Evolutionary conservation across 2,329 filamentous ascomycete species (phyloP).

Genomic region (Emmonsia crescens): DNA sequence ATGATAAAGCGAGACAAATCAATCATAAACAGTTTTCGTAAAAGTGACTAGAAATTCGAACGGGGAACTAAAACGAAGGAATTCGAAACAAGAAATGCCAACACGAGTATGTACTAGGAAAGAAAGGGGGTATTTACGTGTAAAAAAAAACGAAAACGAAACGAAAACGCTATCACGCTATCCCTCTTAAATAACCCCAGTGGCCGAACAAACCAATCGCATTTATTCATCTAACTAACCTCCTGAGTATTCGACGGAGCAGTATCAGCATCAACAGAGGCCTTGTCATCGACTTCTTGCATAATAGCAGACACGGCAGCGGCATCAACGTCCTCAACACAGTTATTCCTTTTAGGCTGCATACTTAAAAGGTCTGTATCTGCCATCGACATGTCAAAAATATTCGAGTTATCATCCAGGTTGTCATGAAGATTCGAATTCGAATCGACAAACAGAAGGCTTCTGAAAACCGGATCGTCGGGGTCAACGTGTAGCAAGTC

Average conservation of each 20-base stretch:
- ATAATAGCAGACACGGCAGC: constrained; percentile 9
- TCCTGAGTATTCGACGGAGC: background rate
- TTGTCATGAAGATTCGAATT: constrained; percentile 2
- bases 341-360: constrained; percentile 15
- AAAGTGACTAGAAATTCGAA: background rate
- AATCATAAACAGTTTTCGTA: background rate
- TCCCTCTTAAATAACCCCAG: background rate
- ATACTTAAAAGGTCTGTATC: constrained; percentile 17
- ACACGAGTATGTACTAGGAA: background rate
- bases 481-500: background rate
- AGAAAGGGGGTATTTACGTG: background rate
- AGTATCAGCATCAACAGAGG: background rate
- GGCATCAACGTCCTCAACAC: constrained; percentile 6
- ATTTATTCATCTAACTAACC: background rate
- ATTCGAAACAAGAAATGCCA: background rate
- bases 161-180: background rate
- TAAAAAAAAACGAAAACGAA: background rate
- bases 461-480: constrained; percentile 16
- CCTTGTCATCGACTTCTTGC: constrained; percentile 8
- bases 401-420: constrained; percentile 12
- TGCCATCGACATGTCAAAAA: constrained; percentile 26
- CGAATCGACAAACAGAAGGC: constrained; percentile 20
- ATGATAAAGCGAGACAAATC: background rate
- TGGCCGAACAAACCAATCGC: background rate
- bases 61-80: background rate